Base-by-base conservation (phyloP, 139 green algal genomes). In the Picochlorum sp. region DNA sequence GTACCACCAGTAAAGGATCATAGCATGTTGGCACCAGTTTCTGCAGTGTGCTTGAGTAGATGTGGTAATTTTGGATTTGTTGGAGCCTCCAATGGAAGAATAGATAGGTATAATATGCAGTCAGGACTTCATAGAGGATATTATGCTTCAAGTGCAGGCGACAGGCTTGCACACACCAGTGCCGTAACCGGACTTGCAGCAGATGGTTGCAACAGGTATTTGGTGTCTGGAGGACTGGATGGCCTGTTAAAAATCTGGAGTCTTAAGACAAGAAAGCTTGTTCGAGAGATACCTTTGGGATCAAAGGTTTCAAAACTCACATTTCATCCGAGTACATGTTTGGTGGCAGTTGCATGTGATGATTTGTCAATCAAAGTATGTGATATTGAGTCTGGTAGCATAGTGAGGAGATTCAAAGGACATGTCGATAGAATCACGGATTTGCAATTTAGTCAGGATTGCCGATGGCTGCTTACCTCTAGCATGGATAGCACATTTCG, bases 51-150 rank as follows among this genome's bases (percentile, higher is more conserved):
- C 40, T 59, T 95, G 32, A 89, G 70, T 68, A 60, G 59, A 49
- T 99, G 93, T 72, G 93, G 93, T 47, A 98, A 98, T 78, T 99
- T 94, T 74, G 93, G 74, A 1, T 37, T 98, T 18, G 83, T 99
- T 20, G 93, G 91, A 18, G 81, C 40, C 14, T 71, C 59, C 2
- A 61, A 22, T 1, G 93, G 93, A 0, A 78, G 75, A 3, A 37
- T 99, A 30, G 81, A 98, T 75, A 73, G 85, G 3, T 99, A 94
- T 78, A 98, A 98, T 81, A 76, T 99, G 81, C 93, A 97, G 77
- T 87, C 71, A 16, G 87, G 87, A 1, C 40, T 88, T 26, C 84
- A 94, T 73, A 63, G 88, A 16, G 86, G 88, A 24, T 57, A 49
- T 0, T 91, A 86, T 65, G 10, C 14, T 8, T 25, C 14, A 8